Evolutionary conservation across 106 monocot genomes (phyloP), one percentile per base, ranked within the genome.

Genomic region (Dioscorea alata): DNA sequence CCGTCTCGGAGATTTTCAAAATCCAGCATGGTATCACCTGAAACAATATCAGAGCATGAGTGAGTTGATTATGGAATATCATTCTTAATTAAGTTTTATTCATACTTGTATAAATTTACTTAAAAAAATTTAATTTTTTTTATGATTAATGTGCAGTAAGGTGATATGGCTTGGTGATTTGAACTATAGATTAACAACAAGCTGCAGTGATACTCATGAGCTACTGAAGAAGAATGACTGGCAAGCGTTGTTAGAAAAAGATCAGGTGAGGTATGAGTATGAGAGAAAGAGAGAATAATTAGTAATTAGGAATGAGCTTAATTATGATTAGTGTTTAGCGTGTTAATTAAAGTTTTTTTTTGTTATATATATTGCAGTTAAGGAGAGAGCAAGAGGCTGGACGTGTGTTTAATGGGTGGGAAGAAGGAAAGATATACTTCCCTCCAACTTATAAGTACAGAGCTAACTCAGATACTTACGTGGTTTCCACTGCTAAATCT

Each of bases 161-260:
- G 68, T 94, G 0, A 85, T 94, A 66, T 94, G 94, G 94, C 82
- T 94, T 12, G 94, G 94, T 0, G 94, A 94, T 71, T 80, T 94
- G 2, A 94, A 94, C 24, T 94, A 94, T 34, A 64, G 94, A 1
- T 72, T 94, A 2, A 67, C 72, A 0, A 14, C 83, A 2, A 65
- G 69, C 28, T 67, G 59, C 71, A 23, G 71, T 19, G 81, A 81
- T 25, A 81, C 74, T 4, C 63, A 67, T 20, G 81, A 85, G n/a
- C 60, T 85, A 49, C 42, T 90, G 7, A 67, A 71, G 59, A 76
- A 48, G 63, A 83, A 83, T 12, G 83, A 88, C 18, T 94, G 94
- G 94, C 61, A 76, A 33, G 33, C 87, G 8, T 66, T 94, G 52
- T 51, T 94, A 6, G 85, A 90, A 68, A 90, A 76, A 61, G 94